Conservation (phyloP, 345 rosid genomes). For the Hirschfeldia incana region DNA sequence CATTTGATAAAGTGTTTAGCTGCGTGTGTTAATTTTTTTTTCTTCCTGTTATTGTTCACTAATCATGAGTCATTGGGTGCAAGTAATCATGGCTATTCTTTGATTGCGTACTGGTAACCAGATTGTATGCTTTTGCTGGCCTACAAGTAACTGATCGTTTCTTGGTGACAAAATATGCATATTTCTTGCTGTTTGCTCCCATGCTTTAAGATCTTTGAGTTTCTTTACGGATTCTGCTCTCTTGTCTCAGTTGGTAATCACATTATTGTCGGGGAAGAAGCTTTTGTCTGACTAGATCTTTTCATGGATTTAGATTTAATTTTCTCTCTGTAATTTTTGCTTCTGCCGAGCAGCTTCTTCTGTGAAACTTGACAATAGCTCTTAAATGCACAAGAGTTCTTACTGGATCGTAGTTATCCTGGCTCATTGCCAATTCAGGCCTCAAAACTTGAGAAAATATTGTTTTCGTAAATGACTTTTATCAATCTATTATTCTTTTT, state of each 20-base stretch:
- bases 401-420: neutral
- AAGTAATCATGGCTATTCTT: neutral
- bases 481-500: neutral
- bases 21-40: too few relatives aligned
- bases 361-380: too few relatives aligned
- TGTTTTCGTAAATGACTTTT: neutral
- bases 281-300: neutral
- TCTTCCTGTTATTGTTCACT: too few relatives aligned
- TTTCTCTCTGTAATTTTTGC: neutral
- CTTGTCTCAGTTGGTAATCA: slow-evolving; percentile 9
- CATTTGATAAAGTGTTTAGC: too few relatives aligned
- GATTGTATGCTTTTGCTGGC: neutral
- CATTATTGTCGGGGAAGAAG: neutral
- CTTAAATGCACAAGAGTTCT: neutral
- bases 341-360: too few relatives aligned
- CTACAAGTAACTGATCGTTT: neutral
- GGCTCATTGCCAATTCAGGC: neutral
- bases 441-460: neutral
- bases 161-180: neutral
- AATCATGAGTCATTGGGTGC: too few relatives aligned
- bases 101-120: neutral
- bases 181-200: too few relatives aligned
- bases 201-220: too few relatives aligned
- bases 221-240: slow-evolving; percentile 4
- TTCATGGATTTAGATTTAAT: neutral